Evolutionary conservation across 148 eudicot genomes (phyloP).

Genomic region (Silene conica): DNA sequence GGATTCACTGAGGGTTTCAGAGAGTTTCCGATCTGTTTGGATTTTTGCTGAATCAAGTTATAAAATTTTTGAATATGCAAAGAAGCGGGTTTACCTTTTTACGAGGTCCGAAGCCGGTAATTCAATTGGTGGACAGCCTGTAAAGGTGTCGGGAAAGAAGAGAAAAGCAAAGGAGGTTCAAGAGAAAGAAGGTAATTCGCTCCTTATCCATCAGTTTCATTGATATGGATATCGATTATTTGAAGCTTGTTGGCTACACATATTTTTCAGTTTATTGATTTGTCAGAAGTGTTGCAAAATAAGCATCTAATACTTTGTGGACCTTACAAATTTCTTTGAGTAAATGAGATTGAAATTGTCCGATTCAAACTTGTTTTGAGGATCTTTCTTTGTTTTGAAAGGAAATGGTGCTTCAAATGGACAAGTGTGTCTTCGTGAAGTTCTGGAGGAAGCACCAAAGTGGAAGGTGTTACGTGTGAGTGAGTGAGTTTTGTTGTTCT

Average conservation of each 20-base stretch:
- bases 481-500: slow-evolving; percentile 59
- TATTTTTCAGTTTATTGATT: neutral
- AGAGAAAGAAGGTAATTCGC: slow-evolving; percentile 46
- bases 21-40: slow-evolving; percentile 99
- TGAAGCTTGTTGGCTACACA: neutral
- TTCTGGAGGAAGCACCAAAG: slow-evolving; percentile 90
- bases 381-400: slow-evolving; percentile 16
- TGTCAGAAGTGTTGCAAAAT: neutral
- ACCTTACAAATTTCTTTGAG: neutral
- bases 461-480: slow-evolving; percentile 99
- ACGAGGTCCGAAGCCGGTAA: slow-evolving; percentile 47
- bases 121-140: slow-evolving; percentile 37
- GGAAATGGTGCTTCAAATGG: slow-evolving; percentile 37
- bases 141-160: slow-evolving; percentile 42
- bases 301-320: neutral
- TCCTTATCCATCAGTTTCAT: neutral
- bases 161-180: slow-evolving; percentile 49
- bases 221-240: neutral
- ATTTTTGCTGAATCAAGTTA: slow-evolving; percentile 94
- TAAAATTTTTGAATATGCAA: slow-evolving; percentile 93
- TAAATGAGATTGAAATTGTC: neutral
- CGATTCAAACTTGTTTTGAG: neutral
- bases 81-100: slow-evolving; percentile 83
- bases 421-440: slow-evolving; percentile 61
- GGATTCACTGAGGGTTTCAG: slow-evolving; percentile 96